A percentile compares a stretch with the other conserved stretches of the same genome.
Evolutionary conservation across 495 filamentous ascomycete genomes (phyloP).

Genomic region (Lepraria neglecta): DNA sequence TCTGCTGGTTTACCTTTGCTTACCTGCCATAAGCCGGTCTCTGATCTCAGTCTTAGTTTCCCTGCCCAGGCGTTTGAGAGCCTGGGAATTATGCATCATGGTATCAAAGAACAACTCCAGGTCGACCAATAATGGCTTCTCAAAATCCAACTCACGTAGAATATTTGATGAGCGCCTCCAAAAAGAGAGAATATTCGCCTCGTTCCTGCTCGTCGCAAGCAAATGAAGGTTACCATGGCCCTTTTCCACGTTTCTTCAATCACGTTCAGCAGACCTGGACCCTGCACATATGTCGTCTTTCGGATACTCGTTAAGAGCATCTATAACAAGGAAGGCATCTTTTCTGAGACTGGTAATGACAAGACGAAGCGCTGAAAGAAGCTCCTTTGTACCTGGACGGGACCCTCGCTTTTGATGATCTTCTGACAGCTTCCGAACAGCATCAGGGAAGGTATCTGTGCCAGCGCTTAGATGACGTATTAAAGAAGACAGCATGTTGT

Average conservation of each 20-base stretch:
- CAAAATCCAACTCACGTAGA: not conserved
- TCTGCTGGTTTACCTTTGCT: conserved; percentile 10
- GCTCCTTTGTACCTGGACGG: not conserved
- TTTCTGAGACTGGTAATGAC: not conserved
- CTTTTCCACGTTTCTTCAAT: not conserved
- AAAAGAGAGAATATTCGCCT: not conserved
- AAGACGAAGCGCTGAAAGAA: not conserved
- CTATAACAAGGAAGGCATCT: conserved; percentile 4
- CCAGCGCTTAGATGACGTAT: conserved; percentile 2
- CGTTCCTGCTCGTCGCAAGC: not conserved
- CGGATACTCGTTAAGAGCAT: conserved; percentile 11
- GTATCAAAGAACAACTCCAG: not conserved
- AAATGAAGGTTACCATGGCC: not conserved
- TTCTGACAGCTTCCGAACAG: not conserved
- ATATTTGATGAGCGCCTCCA: not conserved
- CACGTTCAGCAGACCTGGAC: not conserved
- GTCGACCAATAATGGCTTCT: not conserved
- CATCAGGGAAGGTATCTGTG: not conserved
- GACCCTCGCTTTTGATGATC: not conserved
- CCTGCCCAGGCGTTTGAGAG: not conserved
- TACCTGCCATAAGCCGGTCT: not conserved
- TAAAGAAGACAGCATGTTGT: not conserved
- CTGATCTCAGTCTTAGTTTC: not conserved
- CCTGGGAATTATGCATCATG: not conserved
- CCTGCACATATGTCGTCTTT: not conserved